Base-by-base conservation (phyloP, 306 rosid species). In the Vigna nakashimae region DNA sequence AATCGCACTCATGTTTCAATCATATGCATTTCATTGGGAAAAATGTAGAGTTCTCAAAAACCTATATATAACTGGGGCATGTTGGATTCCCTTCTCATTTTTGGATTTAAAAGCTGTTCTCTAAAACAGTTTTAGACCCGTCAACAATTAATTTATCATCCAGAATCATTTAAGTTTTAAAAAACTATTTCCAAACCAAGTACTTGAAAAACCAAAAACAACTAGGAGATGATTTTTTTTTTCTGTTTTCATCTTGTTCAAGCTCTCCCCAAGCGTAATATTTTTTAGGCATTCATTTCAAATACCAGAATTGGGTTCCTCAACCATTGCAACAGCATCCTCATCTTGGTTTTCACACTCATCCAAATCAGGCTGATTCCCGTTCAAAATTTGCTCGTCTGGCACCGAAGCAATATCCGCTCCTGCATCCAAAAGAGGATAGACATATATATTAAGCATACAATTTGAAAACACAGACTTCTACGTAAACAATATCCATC, bases 271-370 rank as follows among this genome's bases (percentile, higher is more conserved):
- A 36, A 34, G 36, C 10, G 38, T 15, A 55, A 77, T 42, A 77
- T 50, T n/a, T 49, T n/a, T 22, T 48, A 46, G 36, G 22, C 14
- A 22, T 38, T 50, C 6, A 65, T 15, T 6, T 71, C 69, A 17
- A 66, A 53, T 81, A 96, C 99, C 99, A 53, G 97, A 87, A 82
- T 86, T 91, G 13, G 79, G 72, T 74, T 96, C 98, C 82, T 96
- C 98, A 74, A 87, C 81, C 97, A 93, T 91, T 5, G 90, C 97
- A 84, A 81, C 93, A 36, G 85, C 82, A 69, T 96, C 98, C 83
- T 91, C 98, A 36, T 93, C 97, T 66, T 85, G 89, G 76, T 96
- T 90, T 77, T 87, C 97, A 79, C 81, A 82, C 46, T 96, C 99
- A 79, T 93, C 98, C 82, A 82, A 84, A 60, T 93, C 98, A 65